A percentile compares a stretch with the other conserved stretches of the same genome.
These are phyloP conservation scores for Lithospermum erythrorhizon DNA, from an alignment of 257 asterid species.

Conservation along the genomic window DNA sequence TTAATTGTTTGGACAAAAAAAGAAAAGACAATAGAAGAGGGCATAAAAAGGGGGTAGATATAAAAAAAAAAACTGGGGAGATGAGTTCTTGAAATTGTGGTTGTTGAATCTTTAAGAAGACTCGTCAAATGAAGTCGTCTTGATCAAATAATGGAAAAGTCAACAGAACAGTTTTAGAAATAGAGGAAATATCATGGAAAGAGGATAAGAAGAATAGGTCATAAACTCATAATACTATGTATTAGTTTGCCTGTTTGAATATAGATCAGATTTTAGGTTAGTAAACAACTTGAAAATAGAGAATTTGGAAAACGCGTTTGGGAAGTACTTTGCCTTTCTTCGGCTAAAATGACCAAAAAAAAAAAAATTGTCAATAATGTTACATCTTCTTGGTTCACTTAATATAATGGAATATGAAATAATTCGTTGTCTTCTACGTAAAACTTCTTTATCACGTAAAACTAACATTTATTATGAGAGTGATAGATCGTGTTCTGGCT, in stretches of 20 bases:
- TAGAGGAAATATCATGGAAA: conserved; percentile 3
- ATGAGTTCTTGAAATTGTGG: conserved; percentile 6
- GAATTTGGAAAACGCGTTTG: not conserved
- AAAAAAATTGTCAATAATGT: too few relatives aligned
- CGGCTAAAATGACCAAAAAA: too few relatives aligned
- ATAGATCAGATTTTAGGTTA: not conserved
- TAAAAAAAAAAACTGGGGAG: not conserved
- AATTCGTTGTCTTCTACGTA: too few relatives aligned
- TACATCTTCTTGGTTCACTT: too few relatives aligned
- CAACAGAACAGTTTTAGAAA: conserved; percentile 17
- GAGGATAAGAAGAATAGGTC: not conserved
- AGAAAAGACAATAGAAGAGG: not conserved
- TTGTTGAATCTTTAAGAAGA: conserved; percentile 27
- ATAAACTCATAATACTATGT: not conserved
- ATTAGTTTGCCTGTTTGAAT: not conserved
- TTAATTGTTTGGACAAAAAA: not conserved
- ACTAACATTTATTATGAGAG: too few relatives aligned
- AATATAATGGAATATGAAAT: too few relatives aligned
- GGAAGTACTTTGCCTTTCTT: not conserved
- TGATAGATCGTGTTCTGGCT: too few relatives aligned
- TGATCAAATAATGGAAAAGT: conserved; percentile 22
- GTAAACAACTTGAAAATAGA: not conserved
- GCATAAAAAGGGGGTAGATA: not conserved
- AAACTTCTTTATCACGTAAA: too few relatives aligned
- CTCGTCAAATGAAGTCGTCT: conserved; percentile 29